Evolutionary conservation across 495 filamentous ascomycete species (phyloP).

Genomic region (Penicillium verhagenii): DNA sequence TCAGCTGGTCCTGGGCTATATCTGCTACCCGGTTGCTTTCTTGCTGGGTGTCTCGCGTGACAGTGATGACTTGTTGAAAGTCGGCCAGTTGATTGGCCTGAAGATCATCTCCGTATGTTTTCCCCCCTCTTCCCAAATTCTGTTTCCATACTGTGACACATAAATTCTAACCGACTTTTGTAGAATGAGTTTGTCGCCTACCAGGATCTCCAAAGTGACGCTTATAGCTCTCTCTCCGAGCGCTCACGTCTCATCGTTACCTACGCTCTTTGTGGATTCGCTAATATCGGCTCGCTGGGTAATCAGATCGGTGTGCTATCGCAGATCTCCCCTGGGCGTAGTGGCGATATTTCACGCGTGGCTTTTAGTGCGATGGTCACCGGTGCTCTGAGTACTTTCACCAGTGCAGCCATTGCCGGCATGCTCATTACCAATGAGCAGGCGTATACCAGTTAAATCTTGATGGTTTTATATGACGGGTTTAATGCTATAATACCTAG

Average conservation of each 20-base stretch:
- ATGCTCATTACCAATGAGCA: constrained; percentile 62
- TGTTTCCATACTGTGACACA: neutral
- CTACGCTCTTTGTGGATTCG: constrained; percentile 73
- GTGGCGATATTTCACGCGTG: constrained; percentile 71
- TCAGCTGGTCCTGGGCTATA: constrained; percentile 74
- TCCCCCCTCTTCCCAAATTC: neutral
- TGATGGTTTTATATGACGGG: neutral
- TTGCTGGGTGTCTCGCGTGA: constrained; percentile 78
- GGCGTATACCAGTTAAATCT: constrained; percentile 19
- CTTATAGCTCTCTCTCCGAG: constrained; percentile 56
- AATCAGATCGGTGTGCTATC: constrained; percentile 84
- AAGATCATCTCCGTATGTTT: constrained; percentile 69
- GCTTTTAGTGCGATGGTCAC: constrained; percentile 76
- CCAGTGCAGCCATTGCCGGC: constrained; percentile 78
- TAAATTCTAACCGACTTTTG: neutral
- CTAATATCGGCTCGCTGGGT: constrained; percentile 77
- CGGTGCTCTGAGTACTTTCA: constrained; percentile 77
- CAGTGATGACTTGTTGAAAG: constrained; percentile 62
- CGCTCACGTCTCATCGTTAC: constrained; percentile 74
- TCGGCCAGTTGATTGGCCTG: constrained; percentile 74
- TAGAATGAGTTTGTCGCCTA: constrained; percentile 68
- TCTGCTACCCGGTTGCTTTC: constrained; percentile 83
- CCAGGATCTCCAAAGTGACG: constrained; percentile 45
- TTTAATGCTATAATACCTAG: no score
- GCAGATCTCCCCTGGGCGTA: constrained; percentile 72